Base-by-base conservation (phyloP, 1,284 basidiomycete genomes). In the Coniophora puteana region DNA sequence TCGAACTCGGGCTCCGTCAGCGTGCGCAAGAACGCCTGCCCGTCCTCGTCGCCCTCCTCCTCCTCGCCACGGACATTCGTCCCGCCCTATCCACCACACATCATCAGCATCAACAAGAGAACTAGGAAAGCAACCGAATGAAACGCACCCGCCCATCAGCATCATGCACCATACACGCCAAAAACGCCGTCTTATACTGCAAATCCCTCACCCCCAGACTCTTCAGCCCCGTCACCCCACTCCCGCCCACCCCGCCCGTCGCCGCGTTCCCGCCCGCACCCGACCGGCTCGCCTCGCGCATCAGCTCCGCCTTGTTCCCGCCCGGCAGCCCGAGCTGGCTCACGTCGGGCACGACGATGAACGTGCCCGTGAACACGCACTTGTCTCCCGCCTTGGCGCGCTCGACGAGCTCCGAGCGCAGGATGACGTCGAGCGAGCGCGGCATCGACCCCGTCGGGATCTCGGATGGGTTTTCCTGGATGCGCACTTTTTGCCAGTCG, bases 361-460 rank as follows among this genome's bases (percentile, higher is more conserved):
- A 99, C 0, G 93, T 90, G 12, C 96, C 96, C 3, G 93, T 97
- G 61, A 99, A 99, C 30, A 94, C 85, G 63, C 93, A 97, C 67
- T 97, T 98, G 68, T 99, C 96, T 54, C 96, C 96, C 1, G 96
- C 95, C 63, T 99, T 99, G 22, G 95, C 96, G 17, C 91, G 81
- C 62, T 99, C 96, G 21, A 99, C 96, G 50, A 97, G 79, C 59
- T 99, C 96, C 8, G 86, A 85, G 25, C 96, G 89, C 11, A 99
- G 78, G 48, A 99, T 93, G 26, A 99, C 94, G 60, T 99, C 96
- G 39, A 99, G 71, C 17, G 83, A 87, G 27, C 95, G 82, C n/a
- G 94, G 94, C 95, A 98, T 99, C 8, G 88, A 92, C 1, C 96
- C 96, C 0, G 95, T 99, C 1, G 96, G 96, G 46, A 99, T 99